Evolutionary conservation across 192 early-diverging fungal genomes (phyloP).

Genomic region (Geranomyces michiganensis): DNA sequence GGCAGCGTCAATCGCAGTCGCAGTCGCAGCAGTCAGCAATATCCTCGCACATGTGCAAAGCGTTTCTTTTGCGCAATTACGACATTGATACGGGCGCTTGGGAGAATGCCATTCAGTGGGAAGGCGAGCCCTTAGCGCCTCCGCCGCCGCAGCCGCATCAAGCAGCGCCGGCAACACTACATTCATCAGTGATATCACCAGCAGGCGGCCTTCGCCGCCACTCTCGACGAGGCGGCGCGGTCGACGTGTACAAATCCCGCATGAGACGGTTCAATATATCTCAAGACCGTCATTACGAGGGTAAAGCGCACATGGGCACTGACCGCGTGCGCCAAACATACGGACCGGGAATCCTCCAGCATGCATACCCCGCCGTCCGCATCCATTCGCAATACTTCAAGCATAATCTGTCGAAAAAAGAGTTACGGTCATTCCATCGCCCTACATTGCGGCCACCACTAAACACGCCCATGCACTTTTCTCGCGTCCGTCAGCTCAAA

Average conservation of each 20-base stretch:
- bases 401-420: slow-evolving; percentile 74
- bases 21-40: not conserved
- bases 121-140: slow-evolving; percentile 36
- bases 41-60: slow-evolving; percentile 7
- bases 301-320: slow-evolving; percentile 61
- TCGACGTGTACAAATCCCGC: not conserved
- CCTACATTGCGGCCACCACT: slow-evolving; percentile 72
- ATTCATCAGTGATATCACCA: too few species aligned
- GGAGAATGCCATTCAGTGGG: slow-evolving; percentile 82
- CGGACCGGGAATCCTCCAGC: slow-evolving; percentile 81
- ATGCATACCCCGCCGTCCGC: slow-evolving; percentile 84
- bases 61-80: slow-evolving; percentile 52
- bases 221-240: not conserved
- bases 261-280: slow-evolving; percentile 81
- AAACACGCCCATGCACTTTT: slow-evolving; percentile 67
- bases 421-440: slow-evolving; percentile 88
- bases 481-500: slow-evolving; percentile 76
- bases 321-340: slow-evolving; percentile 85
- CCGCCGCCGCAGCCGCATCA: slow-evolving; percentile 31
- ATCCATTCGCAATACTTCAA: slow-evolving; percentile 84
- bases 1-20: slow-evolving; percentile 6
- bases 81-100: slow-evolving; percentile 71
- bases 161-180: slow-evolving; percentile 4
- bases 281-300: slow-evolving; percentile 86
- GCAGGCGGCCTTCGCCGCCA: not conserved